Evolutionary conservation across 2,329 filamentous ascomycete species (phyloP), one percentile per base, ranked within the genome.

Genomic region (Sodiomyces alkalinus): DNA sequence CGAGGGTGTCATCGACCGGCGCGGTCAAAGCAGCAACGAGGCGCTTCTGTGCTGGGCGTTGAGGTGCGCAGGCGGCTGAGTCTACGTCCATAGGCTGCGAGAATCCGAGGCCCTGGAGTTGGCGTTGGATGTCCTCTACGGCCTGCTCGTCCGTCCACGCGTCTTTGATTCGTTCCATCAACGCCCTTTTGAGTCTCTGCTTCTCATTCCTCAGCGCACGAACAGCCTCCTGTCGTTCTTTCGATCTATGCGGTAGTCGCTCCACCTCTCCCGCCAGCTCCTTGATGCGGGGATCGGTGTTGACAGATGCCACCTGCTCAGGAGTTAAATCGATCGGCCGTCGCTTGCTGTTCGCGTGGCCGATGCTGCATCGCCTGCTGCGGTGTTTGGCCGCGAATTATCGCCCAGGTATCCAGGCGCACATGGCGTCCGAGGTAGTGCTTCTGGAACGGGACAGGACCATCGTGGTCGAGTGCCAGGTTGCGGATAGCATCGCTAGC

Each of bases 31-130:
- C 31, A 26, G 28, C 24, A 16, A 40, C 19, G 10, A 41, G 27
- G 14, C 33, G 28, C 26, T 33, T 39, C 26, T 41, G 22, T 22
- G 30, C 36, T 14, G 27, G 39, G n/a, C 28, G 19, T 19, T 31
- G 17, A 31, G 27, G 27, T 17, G 12, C 17, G 30, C n/a, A 32
- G 20, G 26, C 12, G 12, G 15, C 12, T n/a, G n/a, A n/a, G 19
- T 21, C 26, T 14, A 22, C n/a, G 4, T 20, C 8, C 27, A 17
- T 14, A 23, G 20, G 30, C 22, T 39, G 21, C 11, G 35, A 17
- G 26, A 45, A 43, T 9, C 13, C 22, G 16, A 30, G 14, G 4
- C 40, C 33, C 28, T 34, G 28, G 10, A 44, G 29, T 31, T 44
- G 31, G 17, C 22, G 18, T 21, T 44, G 18, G 12, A 44, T 44